Evolutionary conservation across 495 filamentous ascomycete genomes (phyloP), one percentile per base, ranked within the genome.

Genomic region (Penicillium desertorum): DNA sequence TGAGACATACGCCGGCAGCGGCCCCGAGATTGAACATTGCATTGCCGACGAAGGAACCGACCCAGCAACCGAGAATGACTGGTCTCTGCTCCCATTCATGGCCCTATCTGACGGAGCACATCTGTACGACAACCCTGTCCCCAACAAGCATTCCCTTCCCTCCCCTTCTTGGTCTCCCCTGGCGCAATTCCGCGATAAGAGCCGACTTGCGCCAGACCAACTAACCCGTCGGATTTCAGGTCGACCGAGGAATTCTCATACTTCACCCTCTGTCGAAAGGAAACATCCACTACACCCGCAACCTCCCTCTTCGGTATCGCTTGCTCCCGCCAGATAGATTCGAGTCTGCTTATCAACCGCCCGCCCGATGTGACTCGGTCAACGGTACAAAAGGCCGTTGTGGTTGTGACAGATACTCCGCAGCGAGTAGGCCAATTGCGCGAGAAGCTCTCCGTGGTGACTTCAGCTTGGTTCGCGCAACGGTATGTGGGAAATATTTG

Each of bases 311-410:
- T 98, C 71, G 94, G 94, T 57, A 98, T 98, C 62, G 89, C 92
- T 11, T 98, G 94, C 69, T 96, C 91, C 16, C 82, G 93, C 51
- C 94, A 98, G 74, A 79, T 98, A 57, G 89, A 96, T 62, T 82
- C 92, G 11, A 86, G 81, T 23, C 78, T 87, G 57, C 79, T 98
- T 53, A 78, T 90, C 50, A 81, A 88, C 62, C 82, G 89, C 45
- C 87, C 91, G 1, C 79, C 89, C 27, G 95, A 98, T 50, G 94
- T 98, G 52, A 98, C 94, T 8, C 81, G 94, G 56, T 94, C 89
- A 48, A 97, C 94, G 3, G 94, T 98, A 30, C 94, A 98, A 69
- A 98, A 98, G 74, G 94, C 94, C 8, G 91, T 98, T n/a, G 92
- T 98, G 53, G 92, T 96, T 46, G 90, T 98, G 61, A 90, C 91